A percentile compares a stretch with the other conserved stretches of the same genome.
Conservation (phyloP, 768 basidiomycete genomes). For the Pholiota molesta region DNA sequence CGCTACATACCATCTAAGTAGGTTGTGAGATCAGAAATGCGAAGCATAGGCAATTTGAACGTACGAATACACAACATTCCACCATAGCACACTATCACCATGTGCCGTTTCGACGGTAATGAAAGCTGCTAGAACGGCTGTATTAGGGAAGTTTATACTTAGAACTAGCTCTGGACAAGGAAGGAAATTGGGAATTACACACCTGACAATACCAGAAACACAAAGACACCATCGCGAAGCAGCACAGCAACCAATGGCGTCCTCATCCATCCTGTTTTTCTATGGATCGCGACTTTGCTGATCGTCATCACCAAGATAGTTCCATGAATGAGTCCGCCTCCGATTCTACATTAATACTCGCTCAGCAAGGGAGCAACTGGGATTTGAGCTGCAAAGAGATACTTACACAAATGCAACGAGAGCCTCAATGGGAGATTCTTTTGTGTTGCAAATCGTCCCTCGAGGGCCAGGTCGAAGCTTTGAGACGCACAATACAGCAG, state of each 20-base stretch:
- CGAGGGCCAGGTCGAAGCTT: not conserved
- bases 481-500: not conserved
- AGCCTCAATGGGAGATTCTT: not conserved
- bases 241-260: conserved; percentile 16
- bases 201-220: conserved; percentile 12
- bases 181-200: not conserved
- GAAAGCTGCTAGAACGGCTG: conserved; percentile 2
- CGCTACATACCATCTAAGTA: conserved; percentile 12
- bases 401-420: conserved; percentile 7
- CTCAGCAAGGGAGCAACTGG: not conserved
- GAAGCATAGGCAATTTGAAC: not conserved
- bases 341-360: not conserved
- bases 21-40: not conserved
- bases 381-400: not conserved
- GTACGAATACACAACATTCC: conserved; percentile 13
- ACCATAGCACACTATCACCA: not conserved
- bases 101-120: conserved; percentile 2
- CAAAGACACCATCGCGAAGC: conserved; percentile 14
- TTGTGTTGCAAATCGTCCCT: conserved; percentile 9
- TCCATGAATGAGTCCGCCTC: conserved; percentile 8
- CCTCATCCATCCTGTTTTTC: conserved; percentile 3
- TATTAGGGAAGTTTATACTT: no score
- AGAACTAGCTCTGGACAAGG: no score
- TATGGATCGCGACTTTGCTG: conserved; percentile 1
- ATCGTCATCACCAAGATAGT: conserved; percentile 14